These are phyloP conservation scores for Paramecium bursaria DNA, from an alignment of 73 alveolate genomes.

Conservation along the genomic window DNA sequence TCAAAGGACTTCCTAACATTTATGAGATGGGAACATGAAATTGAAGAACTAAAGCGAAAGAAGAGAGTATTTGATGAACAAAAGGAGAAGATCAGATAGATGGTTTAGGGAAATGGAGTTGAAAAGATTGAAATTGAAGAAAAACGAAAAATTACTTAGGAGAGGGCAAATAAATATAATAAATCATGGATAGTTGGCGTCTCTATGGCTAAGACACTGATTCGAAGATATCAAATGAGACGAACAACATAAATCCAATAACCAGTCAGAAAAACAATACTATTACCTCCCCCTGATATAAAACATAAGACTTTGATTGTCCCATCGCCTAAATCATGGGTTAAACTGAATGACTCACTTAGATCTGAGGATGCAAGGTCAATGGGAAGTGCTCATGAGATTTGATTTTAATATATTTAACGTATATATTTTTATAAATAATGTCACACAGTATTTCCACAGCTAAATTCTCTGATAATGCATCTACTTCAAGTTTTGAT, in stretches of 20 bases:
- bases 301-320: slow-evolving; percentile 18
- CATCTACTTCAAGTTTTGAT: too few species aligned
- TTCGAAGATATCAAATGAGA: too few species aligned
- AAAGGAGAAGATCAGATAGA: neutral
- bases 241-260: too few species aligned
- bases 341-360: slow-evolving; percentile 25
- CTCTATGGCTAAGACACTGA: slow-evolving; percentile 38
- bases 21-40: slow-evolving; percentile 55
- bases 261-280: slow-evolving; percentile 2
- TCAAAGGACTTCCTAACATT: slow-evolving; percentile 49
- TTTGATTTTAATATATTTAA: too few species aligned
- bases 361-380: slow-evolving; percentile 54
- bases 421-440: too few species aligned
- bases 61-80: slow-evolving; percentile 39
- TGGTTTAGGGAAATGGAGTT: slow-evolving; percentile 4
- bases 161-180: slow-evolving; percentile 7
- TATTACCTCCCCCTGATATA: neutral
- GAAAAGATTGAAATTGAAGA: slow-evolving; percentile 14
- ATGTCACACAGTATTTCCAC: too few species aligned
- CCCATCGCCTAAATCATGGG: neutral
- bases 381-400: slow-evolving; percentile 34
- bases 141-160: neutral
- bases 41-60: slow-evolving; percentile 51
- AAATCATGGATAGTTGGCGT: slow-evolving; percentile 57
- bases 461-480: too few species aligned